Percentiles rank a stretch among this genome's conserved stretches.
phyloP scores from a whole-genome alignment of 371 early-diverging fungal genomes.

The Lichtheimia ramosa region DNA sequence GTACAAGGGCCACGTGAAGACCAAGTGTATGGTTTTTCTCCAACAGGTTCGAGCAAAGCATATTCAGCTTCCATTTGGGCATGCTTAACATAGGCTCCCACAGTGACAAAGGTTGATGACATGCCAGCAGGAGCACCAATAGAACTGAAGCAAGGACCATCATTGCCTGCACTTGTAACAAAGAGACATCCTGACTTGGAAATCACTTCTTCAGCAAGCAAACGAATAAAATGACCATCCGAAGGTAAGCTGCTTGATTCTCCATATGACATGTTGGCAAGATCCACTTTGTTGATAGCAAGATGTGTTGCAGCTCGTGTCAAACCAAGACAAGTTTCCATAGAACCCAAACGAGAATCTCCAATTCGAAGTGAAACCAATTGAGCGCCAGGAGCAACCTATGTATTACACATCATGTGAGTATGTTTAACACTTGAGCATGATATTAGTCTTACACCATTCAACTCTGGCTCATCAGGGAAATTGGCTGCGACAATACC shows the following conservation, averaged over 20 bases:
- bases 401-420: not conserved
- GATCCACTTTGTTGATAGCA: conserved; percentile 75
- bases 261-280: conserved; percentile 97
- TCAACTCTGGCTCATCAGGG: conserved; percentile 80
- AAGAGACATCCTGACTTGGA: conserved; percentile 83
- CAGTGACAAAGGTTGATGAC: conserved; percentile 74
- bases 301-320: conserved; percentile 83
- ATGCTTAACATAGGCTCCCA: conserved; percentile 90
- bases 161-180: conserved; percentile 90
- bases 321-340: conserved; percentile 89
- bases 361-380: conserved; percentile 93
- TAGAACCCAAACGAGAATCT: conserved; percentile 78
- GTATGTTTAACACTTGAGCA: not conserved
- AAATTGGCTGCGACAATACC: conserved; percentile 83
- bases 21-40: conserved; percentile 88
- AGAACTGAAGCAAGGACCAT: conserved; percentile 87
- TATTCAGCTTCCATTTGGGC: conserved; percentile 90
- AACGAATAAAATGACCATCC: conserved; percentile 78
- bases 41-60: conserved; percentile 72
- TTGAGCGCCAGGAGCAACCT: conserved; percentile 90
- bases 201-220: conserved; percentile 81
- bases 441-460: conserved; percentile 65
- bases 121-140: conserved; percentile 89
- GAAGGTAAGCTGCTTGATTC: conserved; percentile 77
- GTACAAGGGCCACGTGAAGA: conserved; percentile 85